Base-by-base conservation (phyloP, 805 yeast genomes). In the Wickerhamiella kazuoi region DNA sequence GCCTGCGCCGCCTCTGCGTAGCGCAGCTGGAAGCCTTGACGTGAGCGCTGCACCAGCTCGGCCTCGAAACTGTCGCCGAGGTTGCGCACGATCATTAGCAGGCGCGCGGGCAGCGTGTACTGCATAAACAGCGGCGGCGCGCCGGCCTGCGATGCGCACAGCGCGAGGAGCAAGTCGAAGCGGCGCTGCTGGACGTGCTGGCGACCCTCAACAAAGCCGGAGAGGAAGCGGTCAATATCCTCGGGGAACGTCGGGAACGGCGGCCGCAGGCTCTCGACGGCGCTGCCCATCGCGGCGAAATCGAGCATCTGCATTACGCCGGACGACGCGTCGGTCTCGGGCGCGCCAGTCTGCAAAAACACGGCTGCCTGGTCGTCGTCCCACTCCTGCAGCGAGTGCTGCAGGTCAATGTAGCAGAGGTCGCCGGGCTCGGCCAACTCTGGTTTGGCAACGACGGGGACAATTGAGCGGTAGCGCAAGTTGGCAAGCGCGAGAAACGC, bases 181-280 rank as follows among this genome's bases (percentile, higher is more conserved):
- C 71, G 49, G 0, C 58, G 57, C 29, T 64, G 63, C 30, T 61
- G 63, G 30, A 60, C 57, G 39, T 67, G 69, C 16, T 46, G 46
- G 2, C 41, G 41, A 1, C 48, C 46, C 0, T 42, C 28, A 35
- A 61, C 63, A 2, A 63, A 41, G 1, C 23, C 28, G 1, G 44
- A 24, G 4, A 66, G 40, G 37, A 63, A 59, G 0, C 38, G 42
- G 4, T 40, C 45, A 2, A 48, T 48, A 20, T 48, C 50, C 8
- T 49, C 36, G 3, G 51, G 30, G 7, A 40, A 30, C 1, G 41
- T 36, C 16, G n/a, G 30, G 16, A 37, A 39, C 9, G 46, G 44
- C 1, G 45, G 37, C 24, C 37, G 37, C 31, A 38, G 13, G 21
- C 38, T 29, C 13, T 46, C 47, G 16, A 20, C 3, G 3, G 44